Conservation (phyloP, 768 basidiomycete species). For the Crucibulum laeve region DNA sequence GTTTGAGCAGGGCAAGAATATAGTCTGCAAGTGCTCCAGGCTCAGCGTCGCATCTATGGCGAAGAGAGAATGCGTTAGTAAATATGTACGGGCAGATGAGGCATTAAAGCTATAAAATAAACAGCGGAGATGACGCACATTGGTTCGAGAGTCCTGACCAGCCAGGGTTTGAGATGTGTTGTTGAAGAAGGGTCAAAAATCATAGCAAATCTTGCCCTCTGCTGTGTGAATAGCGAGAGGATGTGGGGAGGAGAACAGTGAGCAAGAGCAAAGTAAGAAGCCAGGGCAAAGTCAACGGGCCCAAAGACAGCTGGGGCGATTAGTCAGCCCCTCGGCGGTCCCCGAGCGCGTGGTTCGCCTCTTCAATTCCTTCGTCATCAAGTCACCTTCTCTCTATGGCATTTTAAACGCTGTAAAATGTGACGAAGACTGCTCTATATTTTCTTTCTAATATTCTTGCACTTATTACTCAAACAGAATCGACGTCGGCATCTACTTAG, state of each 20-base stretch:
- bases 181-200: conserved; percentile 63
- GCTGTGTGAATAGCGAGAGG: neutral
- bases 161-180: conserved; percentile 79
- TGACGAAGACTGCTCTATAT: too few relatives aligned
- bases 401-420: too few relatives aligned
- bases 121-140: conserved; percentile 51
- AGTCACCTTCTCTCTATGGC: too few relatives aligned
- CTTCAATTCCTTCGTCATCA: too few relatives aligned
- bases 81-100: conserved; percentile 1
- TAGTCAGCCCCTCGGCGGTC: too few relatives aligned
- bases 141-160: conserved; percentile 83
- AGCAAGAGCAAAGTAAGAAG: too few relatives aligned
- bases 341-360: too few relatives aligned
- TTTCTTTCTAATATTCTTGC: too few relatives aligned
- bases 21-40: conserved; percentile 92
- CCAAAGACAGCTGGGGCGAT: too few relatives aligned
- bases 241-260: neutral
- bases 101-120: conserved; percentile 3
- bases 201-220: conserved; percentile 42
- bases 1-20: conserved; percentile 88
- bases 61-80: conserved; percentile 11
- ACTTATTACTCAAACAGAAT: too few relatives aligned
- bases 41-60: conserved; percentile 88
- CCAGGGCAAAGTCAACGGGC: too few relatives aligned
- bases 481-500: too few relatives aligned